Percentiles rank a stretch among this genome's conserved stretches.
phyloP scores from a whole-genome alignment of 345 rosid species.

The Boechera divaricarpa region DNA sequence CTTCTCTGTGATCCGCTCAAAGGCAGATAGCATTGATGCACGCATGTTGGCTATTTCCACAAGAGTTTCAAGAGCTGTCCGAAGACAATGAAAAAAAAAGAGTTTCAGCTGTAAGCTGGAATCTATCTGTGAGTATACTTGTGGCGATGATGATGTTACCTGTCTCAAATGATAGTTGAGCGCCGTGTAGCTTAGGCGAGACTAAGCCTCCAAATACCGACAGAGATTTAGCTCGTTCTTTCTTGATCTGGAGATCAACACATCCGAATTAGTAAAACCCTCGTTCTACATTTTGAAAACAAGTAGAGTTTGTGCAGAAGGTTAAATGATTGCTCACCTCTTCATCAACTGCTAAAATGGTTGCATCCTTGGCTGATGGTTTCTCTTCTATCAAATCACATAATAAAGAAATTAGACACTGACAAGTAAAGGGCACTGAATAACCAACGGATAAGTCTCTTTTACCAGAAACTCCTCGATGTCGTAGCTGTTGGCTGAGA shows the following conservation, averaged over 20 bases:
- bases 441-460: constrained; percentile 16
- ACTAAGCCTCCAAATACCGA: constrained; percentile 82
- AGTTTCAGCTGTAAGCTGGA: background rate
- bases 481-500: constrained; percentile 54
- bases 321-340: constrained; percentile 32
- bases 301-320: constrained; percentile 4
- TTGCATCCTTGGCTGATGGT: constrained; percentile 29
- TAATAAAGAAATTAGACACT: constrained; percentile 26
- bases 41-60: constrained; percentile 83
- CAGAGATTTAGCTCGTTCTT: constrained; percentile 68
- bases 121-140: constrained; percentile 19
- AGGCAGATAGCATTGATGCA: constrained; percentile 60
- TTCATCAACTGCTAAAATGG: constrained; percentile 36
- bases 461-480: constrained; percentile 63
- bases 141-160: constrained; percentile 51
- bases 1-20: constrained; percentile 50
- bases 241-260: constrained; percentile 57
- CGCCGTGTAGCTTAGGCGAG: constrained; percentile 84
- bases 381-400: constrained; percentile 35
- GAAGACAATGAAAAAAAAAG: background rate
- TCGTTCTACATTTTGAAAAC: background rate
- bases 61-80: constrained; percentile 76
- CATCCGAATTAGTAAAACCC: constrained; percentile 12
- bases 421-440: constrained; percentile 15
- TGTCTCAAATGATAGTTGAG: constrained; percentile 88